Conservation (phyloP, 768 basidiomycete genomes). For the Leccinum barrowsii region DNA sequence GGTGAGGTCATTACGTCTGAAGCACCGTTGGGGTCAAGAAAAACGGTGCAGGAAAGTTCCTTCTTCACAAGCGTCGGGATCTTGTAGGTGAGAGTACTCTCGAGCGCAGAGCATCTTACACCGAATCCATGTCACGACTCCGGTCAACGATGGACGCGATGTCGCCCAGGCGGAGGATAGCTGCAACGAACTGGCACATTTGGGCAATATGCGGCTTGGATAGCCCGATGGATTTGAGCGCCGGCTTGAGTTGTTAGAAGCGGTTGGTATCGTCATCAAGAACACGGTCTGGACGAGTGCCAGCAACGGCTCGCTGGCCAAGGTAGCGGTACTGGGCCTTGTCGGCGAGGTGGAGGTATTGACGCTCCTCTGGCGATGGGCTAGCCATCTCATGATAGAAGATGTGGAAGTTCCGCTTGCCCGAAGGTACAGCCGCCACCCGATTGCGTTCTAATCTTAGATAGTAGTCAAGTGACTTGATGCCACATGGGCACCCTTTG, state of each 20-base stretch:
- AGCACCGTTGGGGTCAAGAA: conserved; percentile 92
- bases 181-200: conserved; percentile 90
- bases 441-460: conserved; percentile 71
- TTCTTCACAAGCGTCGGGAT: conserved; percentile 84
- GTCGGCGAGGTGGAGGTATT: conserved; percentile 81
- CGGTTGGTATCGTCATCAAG: conserved; percentile 80
- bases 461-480: conserved; percentile 97
- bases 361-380: conserved; percentile 81
- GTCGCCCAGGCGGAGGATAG: conserved; percentile 95
- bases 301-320: conserved; percentile 56
- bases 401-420: conserved; percentile 96
- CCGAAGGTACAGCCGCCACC: conserved; percentile 79
- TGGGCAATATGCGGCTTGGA: conserved; percentile 95
- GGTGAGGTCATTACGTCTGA: conserved; percentile 90
- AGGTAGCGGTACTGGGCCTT: conserved; percentile 84
- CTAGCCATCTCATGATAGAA: conserved; percentile 97
- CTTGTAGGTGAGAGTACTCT: conserved; percentile 82
- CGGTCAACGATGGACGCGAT: conserved; percentile 88
- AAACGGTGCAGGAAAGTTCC: conserved; percentile 88
- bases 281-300: conserved; percentile 42
- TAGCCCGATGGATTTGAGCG: conserved; percentile 88
- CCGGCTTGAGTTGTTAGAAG: conserved; percentile 92
- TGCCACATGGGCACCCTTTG: conserved; percentile 79
- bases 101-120: conserved; percentile 66
- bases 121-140: conserved; percentile 83